Conservation (phyloP, 108 stramenopile species). For the Fragilaria crotonensis region DNA sequence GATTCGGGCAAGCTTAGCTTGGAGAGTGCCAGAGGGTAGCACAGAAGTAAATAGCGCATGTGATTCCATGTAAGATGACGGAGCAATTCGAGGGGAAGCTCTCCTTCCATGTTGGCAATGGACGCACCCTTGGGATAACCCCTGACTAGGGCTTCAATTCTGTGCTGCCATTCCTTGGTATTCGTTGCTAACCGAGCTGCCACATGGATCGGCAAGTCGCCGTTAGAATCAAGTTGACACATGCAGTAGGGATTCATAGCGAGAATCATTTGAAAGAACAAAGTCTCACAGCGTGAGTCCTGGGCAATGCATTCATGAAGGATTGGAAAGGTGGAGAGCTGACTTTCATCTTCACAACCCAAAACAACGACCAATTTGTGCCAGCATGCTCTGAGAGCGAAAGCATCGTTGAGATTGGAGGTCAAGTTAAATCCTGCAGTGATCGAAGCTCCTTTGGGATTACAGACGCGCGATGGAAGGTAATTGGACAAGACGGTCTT, state of each 20-base stretch:
- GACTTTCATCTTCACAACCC: background rate
- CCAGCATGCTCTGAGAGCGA: background rate
- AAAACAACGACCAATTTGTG: background rate
- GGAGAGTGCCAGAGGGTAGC: background rate
- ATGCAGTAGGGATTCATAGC: background rate
- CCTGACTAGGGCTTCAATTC: background rate
- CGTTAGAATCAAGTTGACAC: background rate
- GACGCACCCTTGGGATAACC: background rate
- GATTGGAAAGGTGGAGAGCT: background rate
- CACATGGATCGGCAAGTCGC: background rate
- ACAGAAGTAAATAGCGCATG: background rate
- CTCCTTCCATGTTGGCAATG: background rate
- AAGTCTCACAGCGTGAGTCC: background rate
- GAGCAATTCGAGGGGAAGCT: background rate
- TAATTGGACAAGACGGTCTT: background rate
- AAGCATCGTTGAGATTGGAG: background rate
- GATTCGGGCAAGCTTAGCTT: background rate
- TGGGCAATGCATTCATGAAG: background rate
- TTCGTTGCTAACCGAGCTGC: background rate
- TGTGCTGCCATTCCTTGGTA: background rate
- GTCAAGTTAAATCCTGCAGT: background rate
- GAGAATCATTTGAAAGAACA: background rate
- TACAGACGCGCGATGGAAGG: background rate
- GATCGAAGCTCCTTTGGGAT: background rate
- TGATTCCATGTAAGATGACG: background rate